phyloP scores from a whole-genome alignment of 495 filamentous ascomycete species.

The Rusavskia elegans region DNA sequence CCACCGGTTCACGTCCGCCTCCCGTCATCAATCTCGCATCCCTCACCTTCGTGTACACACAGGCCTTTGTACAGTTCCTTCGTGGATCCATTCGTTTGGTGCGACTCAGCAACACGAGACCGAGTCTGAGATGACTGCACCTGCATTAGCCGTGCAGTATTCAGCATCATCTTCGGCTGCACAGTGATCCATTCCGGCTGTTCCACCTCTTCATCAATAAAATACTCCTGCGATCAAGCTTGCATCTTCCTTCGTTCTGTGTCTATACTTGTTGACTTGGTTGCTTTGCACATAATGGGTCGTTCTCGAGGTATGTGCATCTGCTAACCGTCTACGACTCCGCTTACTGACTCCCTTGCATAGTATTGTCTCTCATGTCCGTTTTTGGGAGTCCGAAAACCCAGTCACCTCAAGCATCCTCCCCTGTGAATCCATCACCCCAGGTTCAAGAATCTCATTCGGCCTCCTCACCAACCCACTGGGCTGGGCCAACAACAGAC shows the following conservation, averaged over 20 bases:
- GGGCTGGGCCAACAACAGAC: conserved; percentile 14
- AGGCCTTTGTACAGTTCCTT: not conserved
- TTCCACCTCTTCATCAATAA: not conserved
- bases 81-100: not conserved
- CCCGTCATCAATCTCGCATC: no score
- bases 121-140: not conserved
- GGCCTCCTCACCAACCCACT: conserved; percentile 12
- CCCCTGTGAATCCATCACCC: conserved; percentile 6
- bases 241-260: not conserved
- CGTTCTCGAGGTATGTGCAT: not conserved
- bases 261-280: not conserved
- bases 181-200: not conserved
- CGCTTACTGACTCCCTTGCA: conserved; percentile 9
- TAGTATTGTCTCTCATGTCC: conserved; percentile 51
- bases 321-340: not conserved
- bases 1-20: no score
- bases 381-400: conserved; percentile 30
- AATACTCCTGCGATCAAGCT: not conserved
- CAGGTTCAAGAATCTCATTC: conserved; percentile 4
- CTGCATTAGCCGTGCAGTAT: not conserved
- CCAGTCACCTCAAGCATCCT: conserved; percentile 18
- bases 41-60: no score
- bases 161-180: not conserved
- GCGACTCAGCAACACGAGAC: not conserved
- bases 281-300: not conserved